Percentiles rank a stretch among this genome's conserved stretches.
Evolutionary conservation across 1,284 basidiomycete species (phyloP).

Genomic region (Cerioporus squamosus): DNA sequence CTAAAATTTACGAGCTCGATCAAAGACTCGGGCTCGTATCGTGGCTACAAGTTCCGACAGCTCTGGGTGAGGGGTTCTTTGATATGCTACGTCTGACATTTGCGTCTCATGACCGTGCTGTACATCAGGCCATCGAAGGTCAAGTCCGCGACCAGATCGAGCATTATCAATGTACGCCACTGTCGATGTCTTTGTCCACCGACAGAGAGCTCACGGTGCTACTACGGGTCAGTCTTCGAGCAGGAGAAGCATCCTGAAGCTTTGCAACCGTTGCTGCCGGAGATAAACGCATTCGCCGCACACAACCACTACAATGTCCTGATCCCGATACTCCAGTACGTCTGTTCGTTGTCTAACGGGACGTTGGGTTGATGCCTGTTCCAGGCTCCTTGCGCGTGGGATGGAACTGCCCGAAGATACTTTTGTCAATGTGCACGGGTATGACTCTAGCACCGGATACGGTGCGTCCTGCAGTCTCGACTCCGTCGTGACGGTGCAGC

Average conservation of each 20-base stretch:
- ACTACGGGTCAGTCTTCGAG: conserved; percentile 2
- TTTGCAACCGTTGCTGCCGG: conserved; percentile 45
- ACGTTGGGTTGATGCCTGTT: not conserved
- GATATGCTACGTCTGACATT: too few relatives aligned
- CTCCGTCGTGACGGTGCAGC: not conserved
- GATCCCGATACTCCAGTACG: conserved; percentile 25
- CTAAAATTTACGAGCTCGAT: conserved; percentile 50
- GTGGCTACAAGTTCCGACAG: conserved; percentile 62
- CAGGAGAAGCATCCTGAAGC: conserved; percentile 38
- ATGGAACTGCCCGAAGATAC: conserved; percentile 41
- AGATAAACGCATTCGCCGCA: conserved; percentile 40
- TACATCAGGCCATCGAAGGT: conserved; percentile 51
- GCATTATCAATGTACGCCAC: conserved; percentile 54
- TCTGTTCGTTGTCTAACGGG: not conserved
- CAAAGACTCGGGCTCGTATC: conserved; percentile 55
- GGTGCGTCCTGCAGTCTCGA: conserved; percentile 16
- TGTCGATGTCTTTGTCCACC: conserved; percentile 5
- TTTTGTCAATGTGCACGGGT: conserved; percentile 34
- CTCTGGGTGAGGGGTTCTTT: conserved; percentile 51
- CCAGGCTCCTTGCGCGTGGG: conserved; percentile 47
- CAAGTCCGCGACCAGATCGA: conserved; percentile 67
- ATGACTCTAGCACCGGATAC: conserved; percentile 25
- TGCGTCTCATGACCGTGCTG: not conserved
- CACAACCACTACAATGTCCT: conserved; percentile 37
- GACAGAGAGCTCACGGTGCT: too few relatives aligned